phyloP scores from a whole-genome alignment of 2,329 filamentous ascomycete genomes.

The Fusarium aywerte region DNA sequence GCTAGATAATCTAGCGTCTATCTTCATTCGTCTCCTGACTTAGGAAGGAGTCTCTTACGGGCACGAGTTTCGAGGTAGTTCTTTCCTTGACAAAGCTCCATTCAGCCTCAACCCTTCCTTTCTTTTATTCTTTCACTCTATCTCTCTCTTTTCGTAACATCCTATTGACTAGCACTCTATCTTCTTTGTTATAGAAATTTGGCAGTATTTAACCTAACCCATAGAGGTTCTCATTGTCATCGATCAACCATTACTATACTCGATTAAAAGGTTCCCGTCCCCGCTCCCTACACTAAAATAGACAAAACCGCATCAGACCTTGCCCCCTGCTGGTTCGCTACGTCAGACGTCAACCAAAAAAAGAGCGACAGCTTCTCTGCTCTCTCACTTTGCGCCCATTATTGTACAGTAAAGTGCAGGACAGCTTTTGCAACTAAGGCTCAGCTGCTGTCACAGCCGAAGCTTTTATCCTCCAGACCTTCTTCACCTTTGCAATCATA shows the following conservation, averaged over 20 bases:
- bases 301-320: conserved; percentile 20
- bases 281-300: conserved; percentile 31
- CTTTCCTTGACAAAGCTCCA: conserved; percentile 11
- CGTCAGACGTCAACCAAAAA: conserved; percentile 37
- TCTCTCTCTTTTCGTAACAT: neutral
- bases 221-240: conserved; percentile 9
- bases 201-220: neutral
- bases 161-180: neutral
- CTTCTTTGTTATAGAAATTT: neutral
- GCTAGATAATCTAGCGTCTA: neutral
- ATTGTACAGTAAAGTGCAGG: neutral
- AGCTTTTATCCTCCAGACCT: neutral
- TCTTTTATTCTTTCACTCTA: neutral
- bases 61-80: neutral
- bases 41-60: conserved; percentile 4
- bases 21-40: neutral
- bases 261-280: conserved; percentile 17
- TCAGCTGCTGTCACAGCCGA: neutral
- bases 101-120: neutral
- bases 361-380: conserved; percentile 29
- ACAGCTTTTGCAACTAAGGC: neutral
- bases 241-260: conserved; percentile 4
- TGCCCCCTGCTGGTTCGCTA: conserved; percentile 35
- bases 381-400: conserved; percentile 24
- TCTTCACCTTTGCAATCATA: neutral